Conservation (phyloP, 352 stramenopile genomes). For the Phytophthora pini region DNA sequence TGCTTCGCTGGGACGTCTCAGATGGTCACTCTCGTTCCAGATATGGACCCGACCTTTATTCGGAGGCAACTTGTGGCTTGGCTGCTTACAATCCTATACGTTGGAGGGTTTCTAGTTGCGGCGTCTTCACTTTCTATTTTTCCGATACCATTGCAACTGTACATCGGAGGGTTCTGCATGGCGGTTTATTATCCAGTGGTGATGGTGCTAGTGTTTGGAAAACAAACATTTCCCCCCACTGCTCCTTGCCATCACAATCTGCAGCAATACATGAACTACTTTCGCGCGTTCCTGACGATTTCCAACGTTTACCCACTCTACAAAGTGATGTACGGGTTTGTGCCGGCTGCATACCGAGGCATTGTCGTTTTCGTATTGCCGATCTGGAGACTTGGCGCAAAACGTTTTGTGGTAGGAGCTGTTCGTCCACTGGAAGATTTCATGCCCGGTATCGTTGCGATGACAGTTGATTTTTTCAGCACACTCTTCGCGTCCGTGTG, state of each 20-base stretch:
- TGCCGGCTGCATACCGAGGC: background rate
- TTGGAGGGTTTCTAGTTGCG: background rate
- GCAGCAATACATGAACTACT: background rate
- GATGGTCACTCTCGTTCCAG: background rate
- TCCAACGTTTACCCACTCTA: background rate
- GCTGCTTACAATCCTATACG: background rate
- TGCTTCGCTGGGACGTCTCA: background rate
- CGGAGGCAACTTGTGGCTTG: background rate
- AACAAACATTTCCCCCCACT: background rate
- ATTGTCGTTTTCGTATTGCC: slow-evolving; percentile 1
- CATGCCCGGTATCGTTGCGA: background rate
- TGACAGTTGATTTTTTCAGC: slow-evolving; percentile 1
- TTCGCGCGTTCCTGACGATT: background rate
- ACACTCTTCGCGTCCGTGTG: slow-evolving; percentile 25
- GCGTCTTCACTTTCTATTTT: background rate
- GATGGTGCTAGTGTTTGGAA: background rate
- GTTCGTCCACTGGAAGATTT: background rate
- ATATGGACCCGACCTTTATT: background rate
- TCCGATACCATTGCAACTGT: background rate
- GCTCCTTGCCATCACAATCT: background rate
- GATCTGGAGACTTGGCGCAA: background rate
- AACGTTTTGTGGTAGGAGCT: background rate
- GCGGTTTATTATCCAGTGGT: background rate
- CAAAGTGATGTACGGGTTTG: slow-evolving; percentile 1
- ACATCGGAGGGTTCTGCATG: background rate